Percentiles rank a stretch among this genome's conserved stretches.
Conservation (phyloP, 2,329 filamentous ascomycete species). For the Orbilia quercus region DNA sequence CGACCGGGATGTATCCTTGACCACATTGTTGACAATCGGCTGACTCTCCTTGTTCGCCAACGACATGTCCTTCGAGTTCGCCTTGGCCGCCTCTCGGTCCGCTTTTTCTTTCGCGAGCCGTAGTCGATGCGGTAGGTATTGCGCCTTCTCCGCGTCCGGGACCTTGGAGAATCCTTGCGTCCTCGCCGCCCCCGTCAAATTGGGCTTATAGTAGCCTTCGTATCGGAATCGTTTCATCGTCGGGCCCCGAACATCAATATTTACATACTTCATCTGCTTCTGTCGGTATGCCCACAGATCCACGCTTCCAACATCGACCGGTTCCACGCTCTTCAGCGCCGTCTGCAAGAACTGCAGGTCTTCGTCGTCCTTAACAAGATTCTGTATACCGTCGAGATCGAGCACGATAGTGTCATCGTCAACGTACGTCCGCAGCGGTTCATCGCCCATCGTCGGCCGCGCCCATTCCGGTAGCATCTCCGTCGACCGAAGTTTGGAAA, state of each 20-base stretch:
- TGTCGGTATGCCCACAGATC: conserved; percentile 77
- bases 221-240: conserved; percentile 64
- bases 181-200: conserved; percentile 83
- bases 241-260: conserved; percentile 65
- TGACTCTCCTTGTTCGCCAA: conserved; percentile 50
- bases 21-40: conserved; percentile 71
- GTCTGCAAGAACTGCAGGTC: conserved; percentile 71
- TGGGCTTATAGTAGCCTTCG: conserved; percentile 80
- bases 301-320: conserved; percentile 69
- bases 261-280: conserved; percentile 77
- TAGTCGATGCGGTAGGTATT: conserved; percentile 96
- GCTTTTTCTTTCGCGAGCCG: conserved; percentile 92
- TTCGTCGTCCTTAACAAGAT: conserved; percentile 75
- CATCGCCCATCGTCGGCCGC: conserved; percentile 69
- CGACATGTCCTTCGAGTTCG: conserved; percentile 67
- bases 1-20: conserved; percentile 86
- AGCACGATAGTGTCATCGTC: conserved; percentile 73
- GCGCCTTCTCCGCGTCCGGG: conserved; percentile 95
- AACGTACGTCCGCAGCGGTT: conserved; percentile 73
- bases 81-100: conserved; percentile 83
- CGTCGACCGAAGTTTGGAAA: conserved; percentile 56
- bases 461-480: conserved; percentile 48
- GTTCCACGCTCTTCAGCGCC: conserved; percentile 66
- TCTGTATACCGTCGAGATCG: conserved; percentile 78
- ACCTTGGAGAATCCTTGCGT: conserved; percentile 97